Evolutionary conservation across 2,329 filamentous ascomycete genomes (phyloP), one percentile per base, ranked within the genome.

Genomic region (Aspergillus proliferans): DNA sequence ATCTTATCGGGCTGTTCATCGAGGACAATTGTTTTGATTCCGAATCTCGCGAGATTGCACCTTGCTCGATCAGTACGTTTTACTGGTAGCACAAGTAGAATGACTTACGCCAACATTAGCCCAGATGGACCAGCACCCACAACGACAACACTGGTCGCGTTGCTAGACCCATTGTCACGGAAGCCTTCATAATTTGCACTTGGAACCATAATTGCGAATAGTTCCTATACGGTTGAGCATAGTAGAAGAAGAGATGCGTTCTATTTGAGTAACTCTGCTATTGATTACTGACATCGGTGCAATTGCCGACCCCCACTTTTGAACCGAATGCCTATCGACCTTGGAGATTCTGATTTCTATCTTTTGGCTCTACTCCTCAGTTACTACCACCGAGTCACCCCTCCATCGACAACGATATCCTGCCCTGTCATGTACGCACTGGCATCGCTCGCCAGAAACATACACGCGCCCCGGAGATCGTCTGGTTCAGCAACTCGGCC

Each of bases 1-100:
- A 86, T 90, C 59, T 81, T 81, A 58, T 86, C 80, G 30, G 79
- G 73, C 54, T 85, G 73, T 62, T 88, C 84, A 69, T 89, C 86
- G 44, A 88, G 74, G 41, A 88, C 76, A 38, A 78, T 76, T 3
- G 81, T 77, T 48, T 81, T 80, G 58, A 88, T 80, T 12, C 85
- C 85, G 58, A 81, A 86, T 7, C 84, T 77, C 15, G 79, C 78
- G 33, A 88, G 72, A 55, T 80, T 77, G 30, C 75, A 73, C 12
- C 76, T 79, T 55, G 47, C n/a, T 24, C 28, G 42, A 47, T 60
- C 48, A 58, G 50, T 41, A 53, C 46, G 19, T 8, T 50, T 52
- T 49, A 57, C 51, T 54, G 56, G 60, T 14, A n/a, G 21, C 22
- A 14, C 42, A 8, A 56, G 56, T 56, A 50, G 15, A n/a, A 14